Conservation (phyloP, 192 early-diverging fungal genomes). For the Coemansia sp. region DNA sequence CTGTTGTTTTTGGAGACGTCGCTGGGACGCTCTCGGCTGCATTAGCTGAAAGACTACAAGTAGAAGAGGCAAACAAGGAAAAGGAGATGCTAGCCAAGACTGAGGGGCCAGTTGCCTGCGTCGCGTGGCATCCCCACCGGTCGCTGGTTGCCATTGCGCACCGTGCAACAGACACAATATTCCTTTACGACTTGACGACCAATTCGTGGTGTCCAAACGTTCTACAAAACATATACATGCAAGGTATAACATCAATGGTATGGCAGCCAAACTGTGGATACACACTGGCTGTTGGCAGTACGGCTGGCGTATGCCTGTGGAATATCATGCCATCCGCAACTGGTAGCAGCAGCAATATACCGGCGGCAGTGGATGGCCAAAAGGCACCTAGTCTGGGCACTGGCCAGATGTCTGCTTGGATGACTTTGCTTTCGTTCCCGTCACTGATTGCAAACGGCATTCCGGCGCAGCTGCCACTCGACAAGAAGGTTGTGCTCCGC, state of each 20-base stretch:
- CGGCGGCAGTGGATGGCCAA: slow-evolving; percentile 1
- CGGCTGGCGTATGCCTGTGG: slow-evolving; percentile 51
- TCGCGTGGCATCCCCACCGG: slow-evolving; percentile 77
- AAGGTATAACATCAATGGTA: slow-evolving; percentile 45
- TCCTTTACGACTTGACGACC: slow-evolving; percentile 66
- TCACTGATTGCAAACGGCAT: slow-evolving; percentile 8
- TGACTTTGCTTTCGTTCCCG: slow-evolving; percentile 47
- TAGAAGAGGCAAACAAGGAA: slow-evolving; percentile 22
- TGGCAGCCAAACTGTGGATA: slow-evolving; percentile 54
- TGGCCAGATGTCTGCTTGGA: slow-evolving; percentile 43
- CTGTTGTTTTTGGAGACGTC: slow-evolving; percentile 27
- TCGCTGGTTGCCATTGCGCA: slow-evolving; percentile 70
- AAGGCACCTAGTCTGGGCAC: slow-evolving; percentile 29
- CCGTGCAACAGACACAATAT: slow-evolving; percentile 60
- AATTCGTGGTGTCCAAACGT: slow-evolving; percentile 56
- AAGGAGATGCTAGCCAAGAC: slow-evolving; percentile 40
- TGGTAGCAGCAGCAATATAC: neutral
- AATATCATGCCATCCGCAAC: slow-evolving; percentile 26
- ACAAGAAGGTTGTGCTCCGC: slow-evolving; percentile 5
- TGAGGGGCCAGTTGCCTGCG: slow-evolving; percentile 53
- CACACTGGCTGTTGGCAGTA: slow-evolving; percentile 48
- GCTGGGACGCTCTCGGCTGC: slow-evolving; percentile 30
- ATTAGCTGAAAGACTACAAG: slow-evolving; percentile 19
- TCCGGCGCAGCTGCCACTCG: slow-evolving; percentile 8
- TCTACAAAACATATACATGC: slow-evolving; percentile 44